These are phyloP conservation scores for Verticillium dahliae DNA, from an alignment of 2,329 filamentous ascomycete genomes.

Conservation along the genomic window DNA sequence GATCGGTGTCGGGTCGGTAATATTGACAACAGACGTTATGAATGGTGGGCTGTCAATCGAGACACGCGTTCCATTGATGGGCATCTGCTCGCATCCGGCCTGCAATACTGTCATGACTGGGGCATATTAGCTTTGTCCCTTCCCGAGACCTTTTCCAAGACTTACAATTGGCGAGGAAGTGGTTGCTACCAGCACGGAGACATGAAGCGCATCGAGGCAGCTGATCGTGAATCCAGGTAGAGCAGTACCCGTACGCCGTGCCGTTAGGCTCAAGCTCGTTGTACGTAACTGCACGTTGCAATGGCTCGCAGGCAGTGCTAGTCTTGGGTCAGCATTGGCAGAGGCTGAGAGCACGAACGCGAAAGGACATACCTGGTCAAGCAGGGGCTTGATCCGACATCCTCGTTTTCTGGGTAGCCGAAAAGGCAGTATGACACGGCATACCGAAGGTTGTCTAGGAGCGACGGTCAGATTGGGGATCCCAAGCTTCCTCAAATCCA, in stretches of 20 bases:
- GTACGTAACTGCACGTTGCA: conserved; percentile 39
- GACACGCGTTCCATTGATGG: conserved; percentile 37
- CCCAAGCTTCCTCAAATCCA: too few relatives aligned
- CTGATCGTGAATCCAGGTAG: conserved; percentile 33
- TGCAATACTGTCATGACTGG: conserved; percentile 43
- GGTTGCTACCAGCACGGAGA: conserved; percentile 26
- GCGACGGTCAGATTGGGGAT: background rate
- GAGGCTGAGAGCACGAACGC: background rate
- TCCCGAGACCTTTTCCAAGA: conserved; percentile 15
- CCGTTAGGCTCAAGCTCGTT: conserved; percentile 39
- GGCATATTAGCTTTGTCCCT: background rate
- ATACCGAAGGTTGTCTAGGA: conserved; percentile 51
- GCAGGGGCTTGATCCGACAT: conserved; percentile 38
- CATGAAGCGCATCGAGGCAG: conserved; percentile 41
- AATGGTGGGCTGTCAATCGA: conserved; percentile 47
- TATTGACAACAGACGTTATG: conserved; percentile 36
- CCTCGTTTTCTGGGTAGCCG: conserved; percentile 35
- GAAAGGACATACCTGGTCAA: conserved; percentile 38
- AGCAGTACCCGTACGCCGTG: conserved; percentile 48
- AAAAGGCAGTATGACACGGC: conserved; percentile 50
- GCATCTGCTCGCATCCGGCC: conserved; percentile 49
- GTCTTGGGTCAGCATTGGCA: background rate
- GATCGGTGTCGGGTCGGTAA: conserved; percentile 40
- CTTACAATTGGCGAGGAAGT: conserved; percentile 49
- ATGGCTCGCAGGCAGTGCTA: conserved; percentile 46